A percentile compares a stretch with the other conserved stretches of the same genome.
Conservation (phyloP, 2,329 filamentous ascomycete genomes). For the Septoria linicola region DNA sequence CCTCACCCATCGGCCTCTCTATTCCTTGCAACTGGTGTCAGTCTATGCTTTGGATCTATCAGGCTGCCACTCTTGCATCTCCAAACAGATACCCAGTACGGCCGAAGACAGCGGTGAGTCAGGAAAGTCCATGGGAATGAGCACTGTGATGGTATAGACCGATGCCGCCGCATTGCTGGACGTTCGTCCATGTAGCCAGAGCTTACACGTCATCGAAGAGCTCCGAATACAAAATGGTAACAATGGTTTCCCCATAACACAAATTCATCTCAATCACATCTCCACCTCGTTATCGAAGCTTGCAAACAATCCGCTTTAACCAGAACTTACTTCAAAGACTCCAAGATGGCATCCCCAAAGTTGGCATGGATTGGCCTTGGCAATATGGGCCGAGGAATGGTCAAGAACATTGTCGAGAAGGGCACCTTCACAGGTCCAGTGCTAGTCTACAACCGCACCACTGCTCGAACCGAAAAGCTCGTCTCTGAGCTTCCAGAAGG, state of each 20-base stretch:
- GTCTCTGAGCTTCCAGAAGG: conserved; percentile 58
- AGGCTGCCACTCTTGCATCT: not conserved
- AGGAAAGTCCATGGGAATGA: no score
- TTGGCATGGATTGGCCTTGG: conserved; percentile 79
- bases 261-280: conserved; percentile 15
- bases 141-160: not conserved
- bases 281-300: no score
- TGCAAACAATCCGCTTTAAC: no score
- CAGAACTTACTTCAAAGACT: not conserved
- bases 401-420: conserved; percentile 78
- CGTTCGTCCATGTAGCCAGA: conserved; percentile 3
- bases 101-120: no score
- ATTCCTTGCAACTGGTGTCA: not conserved
- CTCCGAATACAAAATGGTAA: conserved; percentile 1
- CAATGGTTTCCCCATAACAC: no score
- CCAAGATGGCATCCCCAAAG: no score
- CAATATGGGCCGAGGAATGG: conserved; percentile 86
- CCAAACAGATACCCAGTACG: not conserved
- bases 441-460: conserved; percentile 77
- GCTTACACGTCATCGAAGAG: conserved; percentile 13
- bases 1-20: not conserved
- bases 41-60: not conserved
- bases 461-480: conserved; percentile 63
- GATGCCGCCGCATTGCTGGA: not conserved
- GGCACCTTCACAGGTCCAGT: conserved; percentile 69